Base-by-base conservation (phyloP, 2,329 filamentous ascomycete species). In the Clarireedia sp. region DNA sequence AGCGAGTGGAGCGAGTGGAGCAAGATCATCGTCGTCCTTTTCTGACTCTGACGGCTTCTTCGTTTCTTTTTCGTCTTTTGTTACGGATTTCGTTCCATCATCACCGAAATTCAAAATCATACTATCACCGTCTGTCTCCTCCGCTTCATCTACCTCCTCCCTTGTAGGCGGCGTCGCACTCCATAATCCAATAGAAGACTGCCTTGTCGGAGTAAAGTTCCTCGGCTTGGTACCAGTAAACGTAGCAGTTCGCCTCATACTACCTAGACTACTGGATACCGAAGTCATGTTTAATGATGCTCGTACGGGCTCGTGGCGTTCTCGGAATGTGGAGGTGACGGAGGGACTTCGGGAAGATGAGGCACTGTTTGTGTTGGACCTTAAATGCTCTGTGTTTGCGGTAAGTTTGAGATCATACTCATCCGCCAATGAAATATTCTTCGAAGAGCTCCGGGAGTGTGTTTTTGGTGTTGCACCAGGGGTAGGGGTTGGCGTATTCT, bases 361-460 rank as follows among this genome's bases (percentile, higher is more conserved):
- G 8, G 69, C 63, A 0, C 73, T 68, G 1, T 72, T 66, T 0
- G 71, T 66, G 0, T 67, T 65, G 3, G 68, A 59, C 5, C 82
- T 78, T 2, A 92, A 72, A 65, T 94, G 88, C 33, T 91, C 87
- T 0, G 83, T 85, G 54, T 82, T 89, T 29, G 86, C 86, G n/a
- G 86, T 78, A 14, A 91, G 70, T 60, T 82, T 83, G 62, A 92
- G 80, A 57, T 91, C 87, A 67, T 90, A 92, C 54, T 82, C 75
- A 17, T 85, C 75, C 48, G 82, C 75, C 4, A 84, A 73, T 0
- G 73, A 71, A 59, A 79, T n/a, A 33, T 46, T 66, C 57, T 33
- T 70, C 58, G 38, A 71, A 48, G 67, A 70, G 38, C 64, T 55
- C 9, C 69, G 65, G 23, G 73, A 73, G 47, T 75, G 72, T 6